phyloP scores from a whole-genome alignment of 202 grass and related monocot genomes.

The Elaeis oleifera region DNA sequence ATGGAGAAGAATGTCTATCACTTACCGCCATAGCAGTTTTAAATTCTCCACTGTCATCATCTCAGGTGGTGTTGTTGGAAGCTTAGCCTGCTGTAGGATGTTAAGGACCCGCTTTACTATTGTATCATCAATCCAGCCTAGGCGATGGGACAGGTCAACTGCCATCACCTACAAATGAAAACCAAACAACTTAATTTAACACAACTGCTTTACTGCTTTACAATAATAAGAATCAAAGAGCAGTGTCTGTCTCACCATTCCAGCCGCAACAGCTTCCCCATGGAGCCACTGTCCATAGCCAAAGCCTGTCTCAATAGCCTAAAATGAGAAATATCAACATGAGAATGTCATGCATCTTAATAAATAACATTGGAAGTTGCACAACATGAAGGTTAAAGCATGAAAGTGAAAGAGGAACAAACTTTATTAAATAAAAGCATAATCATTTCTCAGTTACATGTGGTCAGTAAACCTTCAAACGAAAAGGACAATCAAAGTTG shows the following conservation, averaged over 20 bases:
- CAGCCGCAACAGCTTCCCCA: conserved; percentile 84
- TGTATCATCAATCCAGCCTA: conserved; percentile 90
- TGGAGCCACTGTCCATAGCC: conserved; percentile 94
- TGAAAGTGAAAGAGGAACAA: too few species aligned
- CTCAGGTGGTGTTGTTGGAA: conserved; percentile 71
- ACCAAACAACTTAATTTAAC: too few species aligned
- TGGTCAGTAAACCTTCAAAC: too few species aligned
- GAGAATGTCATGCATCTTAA: conserved; percentile 8
- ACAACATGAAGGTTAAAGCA: background rate
- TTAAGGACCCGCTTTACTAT: conserved; percentile 40
- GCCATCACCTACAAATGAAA: conserved; percentile 67
- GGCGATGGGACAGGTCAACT: conserved; percentile 76
- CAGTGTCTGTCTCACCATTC: conserved; percentile 40
- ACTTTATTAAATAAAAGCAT: too few species aligned
- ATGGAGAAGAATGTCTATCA: conserved; percentile 1
- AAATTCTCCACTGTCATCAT: conserved; percentile 87
- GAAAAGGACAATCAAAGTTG: too few species aligned
- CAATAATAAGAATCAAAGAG: too few species aligned
- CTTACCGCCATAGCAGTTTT: conserved; percentile 86
- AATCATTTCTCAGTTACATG: too few species aligned
- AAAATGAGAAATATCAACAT: conserved; percentile 22
- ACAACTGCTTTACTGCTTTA: too few species aligned
- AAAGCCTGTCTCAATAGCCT: conserved; percentile 82
- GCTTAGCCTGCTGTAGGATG: conserved; percentile 70
- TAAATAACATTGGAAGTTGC: background rate